Evolutionary conservation across 345 rosid species (phyloP).

Genomic region (Populus euphratica): DNA sequence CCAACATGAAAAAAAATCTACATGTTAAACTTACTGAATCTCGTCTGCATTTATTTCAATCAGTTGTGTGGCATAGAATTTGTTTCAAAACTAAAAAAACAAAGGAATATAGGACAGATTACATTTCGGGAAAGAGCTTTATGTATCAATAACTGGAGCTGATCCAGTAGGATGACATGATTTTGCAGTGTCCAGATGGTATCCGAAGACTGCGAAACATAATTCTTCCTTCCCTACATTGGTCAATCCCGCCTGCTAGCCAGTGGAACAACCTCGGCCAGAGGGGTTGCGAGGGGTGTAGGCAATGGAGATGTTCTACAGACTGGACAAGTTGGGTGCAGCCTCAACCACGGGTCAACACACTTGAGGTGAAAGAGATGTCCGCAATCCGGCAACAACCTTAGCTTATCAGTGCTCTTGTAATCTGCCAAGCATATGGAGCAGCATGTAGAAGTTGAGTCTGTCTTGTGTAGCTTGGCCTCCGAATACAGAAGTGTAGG

Average conservation of each 20-base stretch:
- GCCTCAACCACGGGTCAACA: slow-evolving; percentile 76
- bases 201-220: background rate
- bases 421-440: slow-evolving; percentile 84
- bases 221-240: background rate
- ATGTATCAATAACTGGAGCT: background rate
- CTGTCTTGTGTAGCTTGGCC: slow-evolving; percentile 36
- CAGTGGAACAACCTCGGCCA: slow-evolving; percentile 76
- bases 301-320: slow-evolving; percentile 84
- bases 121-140: background rate
- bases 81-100: background rate
- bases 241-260: slow-evolving; percentile 46
- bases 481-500: slow-evolving; percentile 73
- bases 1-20: background rate
- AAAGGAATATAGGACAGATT: background rate
- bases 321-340: slow-evolving; percentile 72
- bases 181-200: background rate
- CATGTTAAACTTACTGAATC: background rate
- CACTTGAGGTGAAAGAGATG: slow-evolving; percentile 79
- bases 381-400: slow-evolving; percentile 70
- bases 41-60: background rate
- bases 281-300: slow-evolving; percentile 69
- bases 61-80: background rate
- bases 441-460: slow-evolving; percentile 58
- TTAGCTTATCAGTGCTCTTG: slow-evolving; percentile 44
- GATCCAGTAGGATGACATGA: background rate